Base-by-base conservation (phyloP, 192 early-diverging fungal genomes). In the Piromyces sp. region DNA sequence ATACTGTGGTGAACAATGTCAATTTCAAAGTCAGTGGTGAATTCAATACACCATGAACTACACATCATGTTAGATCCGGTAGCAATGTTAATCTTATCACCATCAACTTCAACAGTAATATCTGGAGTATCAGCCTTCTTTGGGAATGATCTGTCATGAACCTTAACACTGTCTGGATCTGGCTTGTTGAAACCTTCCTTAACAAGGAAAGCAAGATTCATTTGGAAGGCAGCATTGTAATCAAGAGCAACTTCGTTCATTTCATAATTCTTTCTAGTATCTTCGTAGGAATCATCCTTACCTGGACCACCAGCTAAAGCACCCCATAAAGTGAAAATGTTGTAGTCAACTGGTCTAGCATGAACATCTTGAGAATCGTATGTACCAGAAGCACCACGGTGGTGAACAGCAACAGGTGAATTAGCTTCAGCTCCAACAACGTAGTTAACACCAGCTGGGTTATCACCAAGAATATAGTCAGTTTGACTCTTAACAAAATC, bases 221-320 rank as follows among this genome's bases (percentile, higher is more conserved):
- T 38, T 38, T 38, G 37, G 37, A 38, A 38, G 7, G 37, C 37
- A 13, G 37, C 37, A 38, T 38, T 38, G 37, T 38, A 38, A 38
- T 38, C 37, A 38, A 38, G 37, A 38, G 37, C 37, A 38, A 38
- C 37, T 38, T 92, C 91, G 16, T 82, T 86, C 80, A 89, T 86
- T 17, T 80, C 29, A 83, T 86, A 92, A 78, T 91, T 84, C 19
- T 80, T 42, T 15, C 90, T 85, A 13, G 83, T 80, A 79, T 92
- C 91, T 14, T 78, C 29, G 79, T 88, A 92, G 5, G 82, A 81
- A 79, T 92, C 91, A 30, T 86, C 81, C 79, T 88, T 87, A 58
- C 85, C 84, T 5, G 91, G 91, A 36, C 91, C 91, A n/a, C 89
- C 89, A 22, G 91, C 89, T 30, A 92, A 80, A 19, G 88, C 88